These are phyloP conservation scores for Bipolaris bicolor DNA, from an alignment of 2,329 filamentous ascomycete genomes.

Conservation along the genomic window DNA sequence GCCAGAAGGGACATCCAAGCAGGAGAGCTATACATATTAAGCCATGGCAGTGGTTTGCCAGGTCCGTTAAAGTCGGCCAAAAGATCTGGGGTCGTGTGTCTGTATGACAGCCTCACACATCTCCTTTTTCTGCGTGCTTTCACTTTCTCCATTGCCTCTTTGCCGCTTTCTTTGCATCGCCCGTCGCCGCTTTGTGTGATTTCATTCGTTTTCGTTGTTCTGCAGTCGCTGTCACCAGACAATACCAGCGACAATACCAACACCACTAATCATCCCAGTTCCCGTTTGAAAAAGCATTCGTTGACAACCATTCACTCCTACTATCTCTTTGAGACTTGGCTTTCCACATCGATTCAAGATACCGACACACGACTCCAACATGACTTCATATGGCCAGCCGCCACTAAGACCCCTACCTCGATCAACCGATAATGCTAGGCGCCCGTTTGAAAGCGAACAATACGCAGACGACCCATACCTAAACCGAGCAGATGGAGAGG, in stretches of 20 bases:
- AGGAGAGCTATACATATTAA: conserved; percentile 34
- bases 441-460: conserved; percentile 3
- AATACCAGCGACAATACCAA: conserved; percentile 27
- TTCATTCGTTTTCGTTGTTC: conserved; percentile 19
- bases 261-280: conserved; percentile 37
- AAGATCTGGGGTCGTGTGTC: conserved; percentile 37
- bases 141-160: conserved; percentile 18
- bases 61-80: conserved; percentile 25
- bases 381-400: conserved; percentile 30
- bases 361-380: conserved; percentile 15
- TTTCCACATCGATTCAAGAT: conserved; percentile 4
- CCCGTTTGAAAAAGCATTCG: conserved; percentile 33
- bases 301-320: conserved; percentile 7
- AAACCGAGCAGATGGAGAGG: conserved; percentile 28
- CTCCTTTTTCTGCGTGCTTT: conserved; percentile 22
- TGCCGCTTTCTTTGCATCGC: conserved; percentile 11
- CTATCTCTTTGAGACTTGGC: conserved; percentile 15
- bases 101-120: conserved; percentile 25
- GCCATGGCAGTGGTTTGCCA: conserved; percentile 32
- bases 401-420: conserved; percentile 18
- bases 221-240: conserved; percentile 26
- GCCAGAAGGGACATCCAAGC: conserved; percentile 18
- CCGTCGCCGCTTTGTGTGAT: conserved; percentile 17
- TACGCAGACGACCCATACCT: conserved; percentile 9
- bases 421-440: conserved; percentile 12